These are phyloP conservation scores for Fusarium sp. DNA, from an alignment of 2,329 filamentous ascomycete genomes.

Conservation along the genomic window DNA sequence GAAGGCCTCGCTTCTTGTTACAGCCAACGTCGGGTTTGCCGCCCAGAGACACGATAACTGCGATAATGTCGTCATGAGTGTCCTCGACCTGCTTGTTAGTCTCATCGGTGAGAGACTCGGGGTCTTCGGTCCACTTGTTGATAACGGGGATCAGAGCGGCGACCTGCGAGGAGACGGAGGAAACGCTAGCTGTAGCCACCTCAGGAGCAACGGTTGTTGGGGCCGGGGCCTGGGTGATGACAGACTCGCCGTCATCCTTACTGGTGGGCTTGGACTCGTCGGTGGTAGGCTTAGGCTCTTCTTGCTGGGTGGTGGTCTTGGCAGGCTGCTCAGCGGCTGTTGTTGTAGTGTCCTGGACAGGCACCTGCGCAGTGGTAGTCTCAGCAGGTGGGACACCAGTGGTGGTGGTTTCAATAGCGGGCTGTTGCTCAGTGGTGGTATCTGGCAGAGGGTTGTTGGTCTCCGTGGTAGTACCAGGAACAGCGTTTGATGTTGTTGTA, in stretches of 20 bases:
- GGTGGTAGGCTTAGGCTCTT: background rate
- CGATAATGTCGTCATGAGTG: slow-evolving; percentile 15
- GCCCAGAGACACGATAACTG: slow-evolving; percentile 21
- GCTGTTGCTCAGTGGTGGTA: background rate
- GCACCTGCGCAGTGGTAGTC: background rate
- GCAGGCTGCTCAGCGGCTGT: background rate
- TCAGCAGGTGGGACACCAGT: background rate
- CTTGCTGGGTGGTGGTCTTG: background rate
- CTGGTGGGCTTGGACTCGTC: background rate
- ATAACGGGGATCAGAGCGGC: slow-evolving; percentile 29
- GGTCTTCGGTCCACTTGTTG: slow-evolving; percentile 29
- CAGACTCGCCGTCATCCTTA: background rate
- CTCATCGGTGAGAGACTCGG: slow-evolving; percentile 26
- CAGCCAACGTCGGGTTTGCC: slow-evolving; percentile 27
- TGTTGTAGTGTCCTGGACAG: slow-evolving; percentile 8
- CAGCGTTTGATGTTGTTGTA: background rate
- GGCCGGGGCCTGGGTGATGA: slow-evolving; percentile 26
- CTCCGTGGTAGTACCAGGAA: background rate
- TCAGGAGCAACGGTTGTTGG: slow-evolving; percentile 25
- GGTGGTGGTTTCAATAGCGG: background rate
- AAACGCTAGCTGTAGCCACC: slow-evolving; percentile 23
- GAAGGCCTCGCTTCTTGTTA: slow-evolving; percentile 27
- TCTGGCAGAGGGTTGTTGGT: background rate
- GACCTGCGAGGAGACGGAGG: slow-evolving; percentile 32
- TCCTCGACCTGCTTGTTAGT: slow-evolving; percentile 32